These are phyloP conservation scores for Amanita muscaria DNA, from an alignment of 768 basidiomycete genomes.

Conservation along the genomic window DNA sequence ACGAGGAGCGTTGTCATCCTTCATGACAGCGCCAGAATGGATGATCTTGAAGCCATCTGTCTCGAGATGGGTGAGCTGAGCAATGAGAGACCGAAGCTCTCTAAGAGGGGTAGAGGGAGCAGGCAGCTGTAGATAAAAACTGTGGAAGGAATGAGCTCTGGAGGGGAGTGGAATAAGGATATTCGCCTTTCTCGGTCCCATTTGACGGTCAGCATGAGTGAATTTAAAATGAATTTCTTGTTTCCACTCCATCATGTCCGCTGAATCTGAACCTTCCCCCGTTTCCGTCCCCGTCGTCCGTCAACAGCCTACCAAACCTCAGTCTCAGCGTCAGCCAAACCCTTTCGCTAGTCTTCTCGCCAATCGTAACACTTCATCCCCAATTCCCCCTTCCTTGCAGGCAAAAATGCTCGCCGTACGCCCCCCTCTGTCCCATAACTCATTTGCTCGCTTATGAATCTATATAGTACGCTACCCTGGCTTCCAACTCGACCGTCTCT, in stretches of 20 bases:
- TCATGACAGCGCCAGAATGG: conserved; percentile 85
- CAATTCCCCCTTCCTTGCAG: conserved; percentile 83
- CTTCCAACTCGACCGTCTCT: conserved; percentile 7
- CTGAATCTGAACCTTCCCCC: conserved; percentile 13
- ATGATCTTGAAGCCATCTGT: conserved; percentile 74
- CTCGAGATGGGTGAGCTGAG: conserved; percentile 69
- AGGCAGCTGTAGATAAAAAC: conserved; percentile 41
- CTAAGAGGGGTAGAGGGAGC: conserved; percentile 50
- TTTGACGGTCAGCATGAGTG: conserved; percentile 36
- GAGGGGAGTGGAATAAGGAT: conserved; percentile 4
- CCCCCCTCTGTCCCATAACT: conserved; percentile 8
- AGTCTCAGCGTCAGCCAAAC: conserved; percentile 13
- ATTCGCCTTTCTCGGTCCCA: conserved; percentile 33
- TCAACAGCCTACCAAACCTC: conserved; percentile 16
- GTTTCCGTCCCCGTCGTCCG: conserved; percentile 13
- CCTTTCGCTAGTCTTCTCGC: conserved; percentile 36
- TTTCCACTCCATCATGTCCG: conserved; percentile 9
- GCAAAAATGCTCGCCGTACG: conserved; percentile 88
- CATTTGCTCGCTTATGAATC: not conserved
- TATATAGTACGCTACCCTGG: conserved; percentile 11
- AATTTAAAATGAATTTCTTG: conserved; percentile 9
- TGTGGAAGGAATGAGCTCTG: conserved; percentile 11
- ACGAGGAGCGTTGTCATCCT: conserved; percentile 67
- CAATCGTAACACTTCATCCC: conserved; percentile 21
- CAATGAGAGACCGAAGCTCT: conserved; percentile 50